Percentiles rank a stretch among this genome's conserved stretches.
These are phyloP conservation scores for Sclerotinia glacialis DNA, from an alignment of 2,329 filamentous ascomycete genomes.

Conservation along the genomic window DNA sequence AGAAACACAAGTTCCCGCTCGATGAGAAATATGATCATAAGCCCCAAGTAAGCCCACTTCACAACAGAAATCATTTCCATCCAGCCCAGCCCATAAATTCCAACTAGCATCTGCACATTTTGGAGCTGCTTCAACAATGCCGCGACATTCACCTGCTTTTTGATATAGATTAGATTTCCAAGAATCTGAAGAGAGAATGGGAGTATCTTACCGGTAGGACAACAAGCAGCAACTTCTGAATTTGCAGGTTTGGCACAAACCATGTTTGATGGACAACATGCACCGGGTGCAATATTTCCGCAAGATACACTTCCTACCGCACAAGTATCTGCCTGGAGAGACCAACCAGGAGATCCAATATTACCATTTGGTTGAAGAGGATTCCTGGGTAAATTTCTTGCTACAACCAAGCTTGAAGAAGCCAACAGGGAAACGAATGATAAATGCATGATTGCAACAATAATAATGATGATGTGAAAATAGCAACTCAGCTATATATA, in stretches of 20 bases:
- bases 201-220: slow-evolving; percentile 18
- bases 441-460: slow-evolving; percentile 5
- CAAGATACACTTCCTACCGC: slow-evolving; percentile 16
- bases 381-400: neutral
- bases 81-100: slow-evolving; percentile 22
- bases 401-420: slow-evolving; percentile 1
- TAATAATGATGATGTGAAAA: neutral
- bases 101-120: slow-evolving; percentile 24
- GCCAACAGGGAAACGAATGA: slow-evolving; percentile 1
- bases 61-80: slow-evolving; percentile 27
- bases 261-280: slow-evolving; percentile 24
- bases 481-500: neutral
- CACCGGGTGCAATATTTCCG: slow-evolving; percentile 14
- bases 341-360: slow-evolving; percentile 16
- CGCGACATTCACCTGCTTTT: slow-evolving; percentile 22
- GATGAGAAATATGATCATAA: slow-evolving; percentile 18
- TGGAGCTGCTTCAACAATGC: slow-evolving; percentile 18
- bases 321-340: slow-evolving; percentile 19
- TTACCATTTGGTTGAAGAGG: neutral
- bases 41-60: slow-evolving; percentile 22
- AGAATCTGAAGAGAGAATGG: neutral
- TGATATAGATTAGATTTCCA: neutral
- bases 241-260: slow-evolving; percentile 22
- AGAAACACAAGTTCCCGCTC: slow-evolving; percentile 25
- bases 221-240: slow-evolving; percentile 26